Conservation (phyloP, 2,329 filamentous ascomycete species). For the Trichophyton mentagrophytes region DNA sequence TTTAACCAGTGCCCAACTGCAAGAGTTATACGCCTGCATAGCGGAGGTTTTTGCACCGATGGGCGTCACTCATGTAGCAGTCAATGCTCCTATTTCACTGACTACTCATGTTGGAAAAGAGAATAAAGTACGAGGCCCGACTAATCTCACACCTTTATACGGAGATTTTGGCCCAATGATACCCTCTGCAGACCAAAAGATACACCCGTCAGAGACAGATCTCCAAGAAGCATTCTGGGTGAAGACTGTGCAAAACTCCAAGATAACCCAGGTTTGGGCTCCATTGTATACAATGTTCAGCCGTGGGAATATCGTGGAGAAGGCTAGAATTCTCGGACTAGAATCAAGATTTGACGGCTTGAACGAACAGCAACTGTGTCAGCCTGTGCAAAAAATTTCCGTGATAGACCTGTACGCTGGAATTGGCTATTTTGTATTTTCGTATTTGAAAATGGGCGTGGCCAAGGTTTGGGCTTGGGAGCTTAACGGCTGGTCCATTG, state of each 20-base stretch:
- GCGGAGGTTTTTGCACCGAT: constrained; percentile 25
- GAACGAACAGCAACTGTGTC: constrained; percentile 18
- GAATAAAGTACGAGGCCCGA: constrained; percentile 64
- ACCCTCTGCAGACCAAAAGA: constrained; percentile 9
- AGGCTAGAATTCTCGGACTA: constrained; percentile 54
- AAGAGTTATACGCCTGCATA: constrained; percentile 33
- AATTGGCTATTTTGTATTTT: constrained; percentile 88
- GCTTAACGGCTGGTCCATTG: constrained; percentile 75
- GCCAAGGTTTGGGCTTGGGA: constrained; percentile 71
- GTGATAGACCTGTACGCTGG: constrained; percentile 76
- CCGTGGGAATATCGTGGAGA: constrained; percentile 80
- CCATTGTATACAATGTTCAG: constrained; percentile 91
- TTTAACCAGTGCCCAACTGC: constrained; percentile 16
- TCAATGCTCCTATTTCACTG: constrained; percentile 44
- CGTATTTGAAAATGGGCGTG: constrained; percentile 60
- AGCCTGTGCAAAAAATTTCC: constrained; percentile 20
- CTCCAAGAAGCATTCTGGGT: constrained; percentile 66
- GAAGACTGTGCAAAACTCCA: constrained; percentile 58
- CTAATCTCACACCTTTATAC: constrained; percentile 53
- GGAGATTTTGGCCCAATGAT: constrained; percentile 57
- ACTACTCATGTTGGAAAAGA: constrained; percentile 28
- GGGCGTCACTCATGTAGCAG: constrained; percentile 43
- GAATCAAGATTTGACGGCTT: constrained; percentile 25
- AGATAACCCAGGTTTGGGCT: constrained; percentile 73
- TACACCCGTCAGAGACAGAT: constrained; percentile 35